Evolutionary conservation across 345 rosid genomes (phyloP).

Genomic region (Adansonia digitata): DNA sequence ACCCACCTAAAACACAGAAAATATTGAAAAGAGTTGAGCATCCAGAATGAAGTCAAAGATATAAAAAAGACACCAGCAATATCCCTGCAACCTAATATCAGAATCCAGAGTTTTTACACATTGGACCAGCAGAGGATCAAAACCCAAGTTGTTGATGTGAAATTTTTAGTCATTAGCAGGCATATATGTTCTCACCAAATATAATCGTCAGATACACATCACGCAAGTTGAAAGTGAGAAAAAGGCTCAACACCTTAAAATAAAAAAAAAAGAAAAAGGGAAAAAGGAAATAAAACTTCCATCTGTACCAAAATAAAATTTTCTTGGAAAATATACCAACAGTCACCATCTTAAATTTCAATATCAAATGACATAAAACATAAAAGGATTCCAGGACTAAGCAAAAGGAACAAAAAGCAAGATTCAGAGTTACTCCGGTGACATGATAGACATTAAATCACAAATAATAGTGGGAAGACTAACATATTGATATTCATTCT

Average conservation of each 20-base stretch:
- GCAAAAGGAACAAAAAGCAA: not conserved
- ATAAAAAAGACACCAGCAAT: constrained; percentile 21
- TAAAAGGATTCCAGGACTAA: not conserved
- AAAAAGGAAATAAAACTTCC: not conserved
- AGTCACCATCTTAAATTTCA: not conserved
- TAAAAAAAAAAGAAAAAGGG: too few species aligned
- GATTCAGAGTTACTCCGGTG: not conserved
- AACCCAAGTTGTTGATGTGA: not conserved
- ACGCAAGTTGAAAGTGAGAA: not conserved
- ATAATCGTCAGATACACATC: not conserved
- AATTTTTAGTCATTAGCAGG: not conserved
- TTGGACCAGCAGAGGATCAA: not conserved
- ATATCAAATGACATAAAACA: not conserved
- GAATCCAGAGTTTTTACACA: not conserved
- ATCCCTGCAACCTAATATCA: constrained; percentile 14
- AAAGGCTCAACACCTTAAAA: not conserved
- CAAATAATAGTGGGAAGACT: too few species aligned
- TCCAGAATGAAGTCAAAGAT: constrained; percentile 7
- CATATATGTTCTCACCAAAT: not conserved
- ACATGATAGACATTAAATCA: not conserved
- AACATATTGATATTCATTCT: not conserved
- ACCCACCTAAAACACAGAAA: constrained; percentile 40
- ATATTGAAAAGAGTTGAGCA: constrained; percentile 5
- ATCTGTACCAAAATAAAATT: not conserved
- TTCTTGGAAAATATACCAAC: not conserved